Evolutionary conservation across 2,329 filamentous ascomycete species (phyloP), one percentile per base, ranked within the genome.

Genomic region (Arthrobotrys conoides): DNA sequence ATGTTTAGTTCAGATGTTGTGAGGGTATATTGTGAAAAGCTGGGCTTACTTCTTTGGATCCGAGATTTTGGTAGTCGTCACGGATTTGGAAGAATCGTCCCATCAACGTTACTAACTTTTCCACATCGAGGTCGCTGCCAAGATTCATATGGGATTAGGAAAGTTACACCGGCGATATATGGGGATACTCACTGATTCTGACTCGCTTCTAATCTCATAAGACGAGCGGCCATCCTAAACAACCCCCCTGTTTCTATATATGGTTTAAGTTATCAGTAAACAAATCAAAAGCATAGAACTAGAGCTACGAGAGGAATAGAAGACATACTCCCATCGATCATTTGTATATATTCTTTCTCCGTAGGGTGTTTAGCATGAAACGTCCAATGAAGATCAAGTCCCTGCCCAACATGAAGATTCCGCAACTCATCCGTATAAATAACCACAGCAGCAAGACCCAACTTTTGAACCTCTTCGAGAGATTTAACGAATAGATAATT

Each of bases 41-140:
- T 12, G 8, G 27, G 8, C 41, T 24, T 51, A 71, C 68, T 12
- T 10, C 14, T 18, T 24, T 5, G 16, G 36, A 67, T 0, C 16
- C 8, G 3, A 73, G 53, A 30, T 73, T 73, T 14, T 66, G 63
- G 27, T 73, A 73, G 36, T 73, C 70, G 49, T 73, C 70, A 30
- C 70, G 30, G 27, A 73, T 73, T 41, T 73, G n/a, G n/a, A n/a
- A n/a, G n/a, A n/a, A n/a, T n/a, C n/a, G n/a, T n/a, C n/a, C n/a
- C n/a, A n/a, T n/a, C 0, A 73, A 41, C 1, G 61, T 67, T n/a
- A 73, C 22, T 18, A 73, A 27, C 20, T 51, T 36, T 24, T 66
- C 49, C 4, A 67, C 61, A 22, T 73, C 18, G n/a, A 72, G n/a
- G 20, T 38, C 14, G 5, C 69, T 72, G 30, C 44, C 10, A 30